These are phyloP conservation scores for Diaporthe velutina DNA, from an alignment of 2,329 filamentous ascomycete genomes.

Conservation along the genomic window DNA sequence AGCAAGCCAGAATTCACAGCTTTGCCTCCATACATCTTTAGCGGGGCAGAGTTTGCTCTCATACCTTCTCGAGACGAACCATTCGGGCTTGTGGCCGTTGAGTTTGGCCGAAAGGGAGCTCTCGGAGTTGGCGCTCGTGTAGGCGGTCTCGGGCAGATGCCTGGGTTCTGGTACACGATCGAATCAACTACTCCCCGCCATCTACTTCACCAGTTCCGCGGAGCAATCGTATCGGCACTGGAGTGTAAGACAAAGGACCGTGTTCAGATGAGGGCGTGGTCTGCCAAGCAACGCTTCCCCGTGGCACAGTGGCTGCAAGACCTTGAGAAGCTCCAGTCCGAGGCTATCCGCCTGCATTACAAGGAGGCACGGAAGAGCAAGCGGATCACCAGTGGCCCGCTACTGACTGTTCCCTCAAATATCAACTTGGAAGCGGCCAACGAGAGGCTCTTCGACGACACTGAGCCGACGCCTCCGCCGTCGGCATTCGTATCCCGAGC, in stretches of 20 bases:
- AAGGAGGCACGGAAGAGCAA: conserved; percentile 47
- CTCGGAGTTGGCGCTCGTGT: conserved; percentile 76
- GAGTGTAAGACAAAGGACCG: conserved; percentile 67
- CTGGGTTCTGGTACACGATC: conserved; percentile 79
- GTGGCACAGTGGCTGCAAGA: conserved; percentile 77
- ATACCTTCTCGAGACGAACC: conserved; percentile 79
- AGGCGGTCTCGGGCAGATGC: conserved; percentile 78
- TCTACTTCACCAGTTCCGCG: conserved; percentile 74
- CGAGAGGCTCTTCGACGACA: conserved; percentile 39
- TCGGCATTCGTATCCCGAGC: conserved; percentile 29
- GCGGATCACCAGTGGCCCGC: conserved; percentile 39
- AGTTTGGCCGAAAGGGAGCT: conserved; percentile 77
- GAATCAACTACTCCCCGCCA: conserved; percentile 74
- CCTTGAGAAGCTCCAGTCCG: conserved; percentile 71
- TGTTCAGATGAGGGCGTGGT: conserved; percentile 74
- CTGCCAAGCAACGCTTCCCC: conserved; percentile 75
- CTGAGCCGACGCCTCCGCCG: conserved; percentile 20
- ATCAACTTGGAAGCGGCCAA: conserved; percentile 37
- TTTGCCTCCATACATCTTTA: conserved; percentile 76
- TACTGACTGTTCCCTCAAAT: conserved; percentile 41
- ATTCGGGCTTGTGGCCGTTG: conserved; percentile 77
- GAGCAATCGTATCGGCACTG: conserved; percentile 72
- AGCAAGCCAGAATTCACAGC: conserved; percentile 78
- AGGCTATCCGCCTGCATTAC: conserved; percentile 66
- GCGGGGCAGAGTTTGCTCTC: conserved; percentile 75